A percentile compares a stretch with the other conserved stretches of the same genome.
phyloP scores from a whole-genome alignment of 495 filamentous ascomycete species.

The Penicillium robsamsonii region DNA sequence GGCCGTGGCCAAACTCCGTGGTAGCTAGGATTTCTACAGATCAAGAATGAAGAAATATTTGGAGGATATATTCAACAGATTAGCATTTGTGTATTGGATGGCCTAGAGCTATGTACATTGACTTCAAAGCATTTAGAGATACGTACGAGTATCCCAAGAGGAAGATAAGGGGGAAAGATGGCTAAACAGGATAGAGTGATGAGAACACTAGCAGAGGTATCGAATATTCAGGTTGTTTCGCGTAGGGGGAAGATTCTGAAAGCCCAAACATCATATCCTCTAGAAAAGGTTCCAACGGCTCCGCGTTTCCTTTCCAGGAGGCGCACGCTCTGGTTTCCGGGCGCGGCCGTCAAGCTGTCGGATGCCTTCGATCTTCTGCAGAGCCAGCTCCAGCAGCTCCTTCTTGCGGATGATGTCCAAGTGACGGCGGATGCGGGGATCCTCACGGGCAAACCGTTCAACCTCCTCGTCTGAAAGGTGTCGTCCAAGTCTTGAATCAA shows the following conservation, averaged over 20 bases:
- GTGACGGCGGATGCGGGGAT: constrained; percentile 82
- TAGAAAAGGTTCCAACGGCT: constrained; percentile 46
- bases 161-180: constrained; percentile 9
- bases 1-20: constrained; percentile 4
- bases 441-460: constrained; percentile 88
- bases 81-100: not conserved
- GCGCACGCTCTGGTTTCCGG: constrained; percentile 29
- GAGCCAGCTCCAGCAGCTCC: constrained; percentile 85
- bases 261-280: constrained; percentile 10
- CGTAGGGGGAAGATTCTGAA: constrained; percentile 6
- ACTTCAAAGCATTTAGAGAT: constrained; percentile 12
- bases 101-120: constrained; percentile 7
- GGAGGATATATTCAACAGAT: not conserved
- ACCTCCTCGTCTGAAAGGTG: constrained; percentile 74
- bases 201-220: constrained; percentile 17
- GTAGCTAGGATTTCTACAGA: not conserved
- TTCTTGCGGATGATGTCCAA: constrained; percentile 89
- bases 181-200: constrained; percentile 1
- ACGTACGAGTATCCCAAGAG: constrained; percentile 2
- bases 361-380: constrained; percentile 91
- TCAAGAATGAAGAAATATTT: not conserved
- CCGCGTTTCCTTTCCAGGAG: constrained; percentile 31
- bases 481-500: constrained; percentile 83
- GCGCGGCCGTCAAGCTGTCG: constrained; percentile 65
- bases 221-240: constrained; percentile 17